Evolutionary conservation across 1,284 basidiomycete genomes (phyloP).

Genomic region (Chalciporus sp.): DNA sequence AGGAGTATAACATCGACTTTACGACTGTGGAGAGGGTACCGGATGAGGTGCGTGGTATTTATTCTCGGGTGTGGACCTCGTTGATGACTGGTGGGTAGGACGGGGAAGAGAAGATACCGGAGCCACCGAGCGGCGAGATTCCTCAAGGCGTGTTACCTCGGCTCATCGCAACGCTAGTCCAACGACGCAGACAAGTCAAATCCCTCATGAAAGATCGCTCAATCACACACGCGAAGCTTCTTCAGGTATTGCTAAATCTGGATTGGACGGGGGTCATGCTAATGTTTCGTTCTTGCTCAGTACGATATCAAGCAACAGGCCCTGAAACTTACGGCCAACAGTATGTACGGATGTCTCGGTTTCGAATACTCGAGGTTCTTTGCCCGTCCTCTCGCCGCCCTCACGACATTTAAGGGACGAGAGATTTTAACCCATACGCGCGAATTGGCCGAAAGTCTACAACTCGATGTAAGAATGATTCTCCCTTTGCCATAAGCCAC

Average conservation of each 20-base stretch:
- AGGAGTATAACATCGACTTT: slow-evolving; percentile 99
- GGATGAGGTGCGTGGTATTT: slow-evolving; percentile 57
- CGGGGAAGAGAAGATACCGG: slow-evolving; percentile 86
- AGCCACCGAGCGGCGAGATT: slow-evolving; percentile 76
- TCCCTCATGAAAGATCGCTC: slow-evolving; percentile 92
- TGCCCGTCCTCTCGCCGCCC: slow-evolving; percentile 92
- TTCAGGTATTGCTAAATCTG: slow-evolving; percentile 63
- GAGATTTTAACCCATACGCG: slow-evolving; percentile 95
- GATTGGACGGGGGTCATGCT: not conserved
- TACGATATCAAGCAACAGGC: slow-evolving; percentile 98
- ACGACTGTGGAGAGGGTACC: slow-evolving; percentile 87
- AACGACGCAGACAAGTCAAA: slow-evolving; percentile 90
- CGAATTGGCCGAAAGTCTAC: slow-evolving; percentile 89
- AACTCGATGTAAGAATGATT: slow-evolving; percentile 72
- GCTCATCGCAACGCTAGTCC: slow-evolving; percentile 94
- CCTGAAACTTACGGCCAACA: slow-evolving; percentile 97
- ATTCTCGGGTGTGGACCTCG: not conserved
- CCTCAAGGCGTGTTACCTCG: slow-evolving; percentile 90
- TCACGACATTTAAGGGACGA: slow-evolving; percentile 98
- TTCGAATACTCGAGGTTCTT: slow-evolving; percentile 98
- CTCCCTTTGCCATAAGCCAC: not conserved
- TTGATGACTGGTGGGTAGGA: slow-evolving; percentile 47
- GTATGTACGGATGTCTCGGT: slow-evolving; percentile 99
- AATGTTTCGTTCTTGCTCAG: slow-evolving; percentile 41
- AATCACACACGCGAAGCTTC: slow-evolving; percentile 73